phyloP scores from a whole-genome alignment of 2,329 filamentous ascomycete genomes.

The Pseudogymnoascus sp. region DNA sequence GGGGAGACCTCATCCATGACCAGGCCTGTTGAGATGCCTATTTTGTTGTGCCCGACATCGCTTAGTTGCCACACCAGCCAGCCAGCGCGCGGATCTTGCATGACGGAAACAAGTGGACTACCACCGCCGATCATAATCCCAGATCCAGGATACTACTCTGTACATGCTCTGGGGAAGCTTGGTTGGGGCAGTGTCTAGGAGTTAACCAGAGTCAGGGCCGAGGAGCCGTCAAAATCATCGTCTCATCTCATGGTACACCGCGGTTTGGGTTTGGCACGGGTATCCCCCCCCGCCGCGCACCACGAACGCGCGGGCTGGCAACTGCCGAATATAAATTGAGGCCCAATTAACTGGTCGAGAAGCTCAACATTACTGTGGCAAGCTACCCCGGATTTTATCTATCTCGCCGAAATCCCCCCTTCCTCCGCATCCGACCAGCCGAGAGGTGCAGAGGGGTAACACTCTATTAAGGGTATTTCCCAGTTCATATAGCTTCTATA shows the following conservation, averaged over 20 bases:
- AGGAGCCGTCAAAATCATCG: neutral
- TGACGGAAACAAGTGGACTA: neutral
- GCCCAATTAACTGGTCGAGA: neutral
- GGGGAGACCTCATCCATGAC: neutral
- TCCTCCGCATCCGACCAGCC: slow-evolving; percentile 1
- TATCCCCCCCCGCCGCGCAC: neutral
- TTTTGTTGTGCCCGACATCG: slow-evolving; percentile 2
- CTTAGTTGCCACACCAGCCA: neutral
- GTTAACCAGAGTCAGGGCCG: neutral
- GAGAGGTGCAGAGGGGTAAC: slow-evolving; percentile 1
- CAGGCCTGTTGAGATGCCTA: neutral
- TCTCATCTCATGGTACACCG: neutral
- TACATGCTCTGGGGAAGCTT: slow-evolving; percentile 1
- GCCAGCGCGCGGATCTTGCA: neutral
- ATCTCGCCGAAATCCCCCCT: neutral
- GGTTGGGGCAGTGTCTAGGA: neutral
- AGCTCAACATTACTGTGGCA: neutral
- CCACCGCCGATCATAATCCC: slow-evolving; percentile 7
- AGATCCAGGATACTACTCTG: neutral
- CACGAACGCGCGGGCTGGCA: neutral
- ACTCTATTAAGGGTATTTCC: neutral
- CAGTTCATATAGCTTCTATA: neutral
- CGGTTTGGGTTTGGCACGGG: neutral
- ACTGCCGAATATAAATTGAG: slow-evolving; percentile 1
- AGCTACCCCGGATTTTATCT: slow-evolving; percentile 1